Evolutionary conservation across 2,329 filamentous ascomycete genomes (phyloP).

Genomic region (Colletotrichum musae): DNA sequence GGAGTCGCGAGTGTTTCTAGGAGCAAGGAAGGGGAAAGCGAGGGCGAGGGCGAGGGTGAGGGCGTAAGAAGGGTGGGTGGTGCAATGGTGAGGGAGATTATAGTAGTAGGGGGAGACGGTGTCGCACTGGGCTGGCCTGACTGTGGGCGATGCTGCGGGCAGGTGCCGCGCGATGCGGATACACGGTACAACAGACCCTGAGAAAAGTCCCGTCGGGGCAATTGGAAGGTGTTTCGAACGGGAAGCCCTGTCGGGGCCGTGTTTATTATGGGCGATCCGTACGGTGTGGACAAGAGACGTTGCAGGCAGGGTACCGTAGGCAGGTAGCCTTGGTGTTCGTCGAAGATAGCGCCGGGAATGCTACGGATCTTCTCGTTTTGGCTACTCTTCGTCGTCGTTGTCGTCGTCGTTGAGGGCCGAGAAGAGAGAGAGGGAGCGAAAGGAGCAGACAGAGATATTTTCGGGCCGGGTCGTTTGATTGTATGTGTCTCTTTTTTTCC

Average conservation of each 20-base stretch:
- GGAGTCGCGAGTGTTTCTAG: conserved; percentile 13
- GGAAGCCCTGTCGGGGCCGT: conserved; percentile 7
- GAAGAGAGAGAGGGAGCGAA: neutral
- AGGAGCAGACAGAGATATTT: neutral
- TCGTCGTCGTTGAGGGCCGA: conserved; percentile 3
- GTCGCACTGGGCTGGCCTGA: conserved; percentile 37
- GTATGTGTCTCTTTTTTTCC: conserved; percentile 3
- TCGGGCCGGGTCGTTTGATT: conserved; percentile 5
- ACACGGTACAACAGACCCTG: conserved; percentile 38
- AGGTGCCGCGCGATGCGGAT: conserved; percentile 28
- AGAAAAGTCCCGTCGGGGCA: conserved; percentile 35
- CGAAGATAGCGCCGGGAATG: conserved; percentile 24
- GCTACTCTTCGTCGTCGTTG: neutral
- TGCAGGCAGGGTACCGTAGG: conserved; percentile 12
- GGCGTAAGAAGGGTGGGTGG: neutral
- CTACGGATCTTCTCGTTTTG: conserved; percentile 18
- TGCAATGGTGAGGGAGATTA: neutral
- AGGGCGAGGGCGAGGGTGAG: conserved; percentile 3
- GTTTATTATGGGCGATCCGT: neutral
- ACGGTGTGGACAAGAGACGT: conserved; percentile 19
- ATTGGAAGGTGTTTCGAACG: conserved; percentile 23
- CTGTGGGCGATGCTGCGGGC: conserved; percentile 18
- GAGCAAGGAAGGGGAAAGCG: conserved; percentile 8
- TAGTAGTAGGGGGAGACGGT: neutral
- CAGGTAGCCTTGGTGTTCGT: conserved; percentile 18